Percentiles rank a stretch among this genome's conserved stretches.
These are phyloP conservation scores for Globisporangium iwayamae DNA, from an alignment of 352 stramenopile genomes.

Conservation along the genomic window DNA sequence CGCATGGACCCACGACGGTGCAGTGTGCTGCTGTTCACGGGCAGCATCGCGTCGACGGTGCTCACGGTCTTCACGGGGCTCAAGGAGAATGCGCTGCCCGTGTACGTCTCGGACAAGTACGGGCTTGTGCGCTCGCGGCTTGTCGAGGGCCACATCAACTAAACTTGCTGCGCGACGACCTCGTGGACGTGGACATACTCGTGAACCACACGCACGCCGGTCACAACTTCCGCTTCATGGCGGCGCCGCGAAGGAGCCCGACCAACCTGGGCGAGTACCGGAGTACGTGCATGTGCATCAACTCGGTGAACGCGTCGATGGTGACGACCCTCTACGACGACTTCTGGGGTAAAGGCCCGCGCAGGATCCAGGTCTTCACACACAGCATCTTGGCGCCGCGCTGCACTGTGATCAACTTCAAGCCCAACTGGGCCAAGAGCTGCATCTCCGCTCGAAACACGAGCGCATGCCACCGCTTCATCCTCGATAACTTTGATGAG, in stretches of 20 bases:
- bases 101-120: constrained; percentile 40
- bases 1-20: not conserved
- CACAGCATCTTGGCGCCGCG: constrained; percentile 40
- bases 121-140: constrained; percentile 39
- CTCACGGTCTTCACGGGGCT: constrained; percentile 52
- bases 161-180: constrained; percentile 5
- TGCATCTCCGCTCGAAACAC: constrained; percentile 28
- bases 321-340: constrained; percentile 35
- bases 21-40: constrained; percentile 16
- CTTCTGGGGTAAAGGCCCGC: constrained; percentile 34
- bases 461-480: constrained; percentile 55
- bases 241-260: constrained; percentile 23
- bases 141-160: constrained; percentile 11
- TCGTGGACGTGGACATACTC: constrained; percentile 1
- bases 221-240: constrained; percentile 45
- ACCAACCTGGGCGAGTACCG: constrained; percentile 32
- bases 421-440: constrained; percentile 28
- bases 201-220: constrained; percentile 7
- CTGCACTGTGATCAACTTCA: constrained; percentile 41
- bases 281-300: constrained; percentile 40
- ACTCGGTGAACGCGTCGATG: constrained; percentile 36
- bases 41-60: constrained; percentile 42
- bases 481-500: constrained; percentile 43
- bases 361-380: constrained; percentile 31
- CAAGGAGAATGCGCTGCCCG: constrained; percentile 49